Evolutionary conservation across 1,139 yeast genomes (phyloP).

Genomic region (Scheffersomyces parashehatae): DNA sequence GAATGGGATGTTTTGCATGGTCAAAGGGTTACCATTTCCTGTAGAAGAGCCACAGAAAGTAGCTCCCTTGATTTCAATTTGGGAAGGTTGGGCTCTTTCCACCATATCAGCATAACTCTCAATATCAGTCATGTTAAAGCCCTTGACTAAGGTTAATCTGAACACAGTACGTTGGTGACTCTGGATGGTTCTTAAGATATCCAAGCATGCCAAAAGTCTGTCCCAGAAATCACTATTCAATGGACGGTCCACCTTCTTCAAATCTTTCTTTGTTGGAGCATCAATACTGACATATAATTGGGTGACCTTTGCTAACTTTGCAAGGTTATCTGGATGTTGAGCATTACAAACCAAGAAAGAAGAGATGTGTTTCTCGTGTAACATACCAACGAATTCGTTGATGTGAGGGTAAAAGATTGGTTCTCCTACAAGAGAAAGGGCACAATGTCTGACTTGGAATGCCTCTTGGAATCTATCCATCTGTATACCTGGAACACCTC

Average conservation of each 20-base stretch:
- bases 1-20: conserved; percentile 95
- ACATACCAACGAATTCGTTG: conserved; percentile 76
- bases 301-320: conserved; percentile 70
- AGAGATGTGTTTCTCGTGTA: conserved; percentile 77
- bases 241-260: conserved; percentile 86
- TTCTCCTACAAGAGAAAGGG: conserved; percentile 88
- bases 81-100: conserved; percentile 77
- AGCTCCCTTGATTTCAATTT: conserved; percentile 92
- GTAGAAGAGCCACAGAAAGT: conserved; percentile 86
- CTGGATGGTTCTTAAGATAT: conserved; percentile 71
- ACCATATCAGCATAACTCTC: conserved; percentile 90
- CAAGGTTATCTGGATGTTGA: conserved; percentile 87
- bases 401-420: conserved; percentile 93
- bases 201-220: conserved; percentile 76
- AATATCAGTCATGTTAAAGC: conserved; percentile 83
- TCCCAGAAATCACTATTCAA: conserved; percentile 93
- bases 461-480: conserved; percentile 91
- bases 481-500: conserved; percentile 94
- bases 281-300: conserved; percentile 91
- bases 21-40: conserved; percentile 82
- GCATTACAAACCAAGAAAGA: conserved; percentile 93
- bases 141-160: conserved; percentile 87
- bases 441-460: conserved; percentile 85
- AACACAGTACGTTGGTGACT: conserved; percentile 86
- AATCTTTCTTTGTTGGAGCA: conserved; percentile 80